Evolutionary conservation across 1,284 basidiomycete species (phyloP), one percentile per base, ranked within the genome.

Genomic region (Ceratobasidium sp.): DNA sequence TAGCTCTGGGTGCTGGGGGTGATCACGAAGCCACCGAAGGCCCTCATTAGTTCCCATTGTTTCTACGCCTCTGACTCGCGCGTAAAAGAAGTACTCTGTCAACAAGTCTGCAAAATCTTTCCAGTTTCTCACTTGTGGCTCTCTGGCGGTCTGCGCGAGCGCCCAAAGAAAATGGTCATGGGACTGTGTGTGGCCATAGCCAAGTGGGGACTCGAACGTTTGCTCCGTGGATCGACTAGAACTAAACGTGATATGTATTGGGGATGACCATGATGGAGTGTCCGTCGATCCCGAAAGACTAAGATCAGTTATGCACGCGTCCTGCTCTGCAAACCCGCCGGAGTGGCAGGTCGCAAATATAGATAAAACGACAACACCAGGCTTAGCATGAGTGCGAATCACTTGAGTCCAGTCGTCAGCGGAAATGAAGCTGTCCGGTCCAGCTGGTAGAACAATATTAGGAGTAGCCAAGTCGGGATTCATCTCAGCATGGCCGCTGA

Each of bases 311-410:
- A 69, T 39, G 12, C 43, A 36, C 23, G 48, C 32, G n/a, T 28
- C 32, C 30, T 59, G 53, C n/a, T 58, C 21, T 41, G 45, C 55
- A 21, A 70, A 48, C 5, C 41, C 53, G 0, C 67, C 67, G 14
- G 67, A 46, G 21, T 48, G 48, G 18, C 67, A 70, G 23, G 52
- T 70, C 6, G 67, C 53, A 39, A 70, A 30, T 10, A 70, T 36
- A 21, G 67, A 70, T 2, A 70, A 43, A 14, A 70, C 55, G 10
- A 70, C 59, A 6, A 59, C 53, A 8, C 67, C 67, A 12, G 67
- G 53, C 30, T 48, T 57, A 9, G 67, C 30, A 26, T 26, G n/a
- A 2, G 23, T 21, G 18, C 43, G 52, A 26, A 70, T 55, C 8
- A 14, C 34, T 28, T 18, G 26, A 12, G 32, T 46, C 65, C 65